phyloP scores from a whole-genome alignment of 140 eudicot species.

The Stevia rebaudiana region DNA sequence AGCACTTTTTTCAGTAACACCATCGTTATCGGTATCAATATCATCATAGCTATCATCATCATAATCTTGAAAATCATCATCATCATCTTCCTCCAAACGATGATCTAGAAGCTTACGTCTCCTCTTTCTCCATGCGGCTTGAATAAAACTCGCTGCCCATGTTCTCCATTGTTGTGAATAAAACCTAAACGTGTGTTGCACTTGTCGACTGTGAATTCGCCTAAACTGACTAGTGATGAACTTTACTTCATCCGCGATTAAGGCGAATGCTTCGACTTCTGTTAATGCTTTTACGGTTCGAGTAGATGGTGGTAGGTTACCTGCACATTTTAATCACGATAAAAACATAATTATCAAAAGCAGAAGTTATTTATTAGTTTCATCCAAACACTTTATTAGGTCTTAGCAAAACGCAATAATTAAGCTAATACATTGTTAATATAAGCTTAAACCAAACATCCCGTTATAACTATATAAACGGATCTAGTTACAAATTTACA shows the following conservation, averaged over 20 bases:
- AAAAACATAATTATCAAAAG: neutral
- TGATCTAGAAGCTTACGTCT: conserved; percentile 48
- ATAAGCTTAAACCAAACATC: too few species aligned
- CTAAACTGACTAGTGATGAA: conserved; percentile 61
- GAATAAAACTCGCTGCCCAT: conserved; percentile 72
- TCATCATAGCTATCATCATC: conserved; percentile 20
- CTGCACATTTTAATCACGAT: neutral
- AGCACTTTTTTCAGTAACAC: conserved; percentile 31
- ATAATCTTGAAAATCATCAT: conserved; percentile 23
- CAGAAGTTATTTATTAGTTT: neutral
- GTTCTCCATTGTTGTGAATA: conserved; percentile 78
- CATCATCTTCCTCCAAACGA: conserved; percentile 28
- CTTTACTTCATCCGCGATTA: conserved; percentile 59
- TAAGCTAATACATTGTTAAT: too few species aligned
- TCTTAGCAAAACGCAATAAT: neutral
- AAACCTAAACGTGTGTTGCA: conserved; percentile 64
- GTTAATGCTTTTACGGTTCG: conserved; percentile 68
- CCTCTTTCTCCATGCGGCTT: conserved; percentile 61
- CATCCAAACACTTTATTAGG: neutral
- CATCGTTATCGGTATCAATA: conserved; percentile 15
- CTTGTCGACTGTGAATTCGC: conserved; percentile 67
- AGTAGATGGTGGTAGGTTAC: conserved; percentile 67
- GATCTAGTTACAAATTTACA: too few species aligned
- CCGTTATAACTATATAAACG: too few species aligned
- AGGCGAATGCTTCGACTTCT: conserved; percentile 69